Evolutionary conservation across 2,329 filamentous ascomycete genomes (phyloP).

Genomic region (Mycocentrospora acerina): DNA sequence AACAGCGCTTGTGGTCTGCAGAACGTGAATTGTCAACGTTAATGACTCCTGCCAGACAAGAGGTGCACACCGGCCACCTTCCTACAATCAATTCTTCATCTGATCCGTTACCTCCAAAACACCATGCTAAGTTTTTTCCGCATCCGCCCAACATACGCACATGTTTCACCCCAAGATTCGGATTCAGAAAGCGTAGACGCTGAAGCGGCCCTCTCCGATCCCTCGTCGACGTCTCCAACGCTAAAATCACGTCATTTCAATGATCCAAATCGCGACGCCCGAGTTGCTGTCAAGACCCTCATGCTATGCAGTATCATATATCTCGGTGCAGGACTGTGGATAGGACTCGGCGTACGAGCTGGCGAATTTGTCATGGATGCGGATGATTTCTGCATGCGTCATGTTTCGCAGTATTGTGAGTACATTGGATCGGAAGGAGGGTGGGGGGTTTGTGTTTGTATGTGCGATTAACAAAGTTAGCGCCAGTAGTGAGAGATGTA

Average conservation of each 20-base stretch:
- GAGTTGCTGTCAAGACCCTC: conserved; percentile 13
- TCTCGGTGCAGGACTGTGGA: conserved; percentile 16
- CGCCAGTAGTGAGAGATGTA: conserved; percentile 43
- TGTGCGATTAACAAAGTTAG: conserved; percentile 11
- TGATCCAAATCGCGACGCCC: conserved; percentile 3
- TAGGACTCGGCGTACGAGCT: conserved; percentile 14
- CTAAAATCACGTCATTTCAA: not conserved
- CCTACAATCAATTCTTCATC: too few relatives aligned
- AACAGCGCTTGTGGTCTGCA: too few relatives aligned
- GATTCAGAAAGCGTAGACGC: not conserved
- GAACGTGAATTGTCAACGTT: too few relatives aligned
- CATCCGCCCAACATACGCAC: too few relatives aligned
- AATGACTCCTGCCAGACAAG: too few relatives aligned
- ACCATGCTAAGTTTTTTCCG: too few relatives aligned
- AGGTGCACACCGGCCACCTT: too few relatives aligned
- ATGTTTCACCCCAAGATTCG: not conserved
- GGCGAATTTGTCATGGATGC: conserved; percentile 13
- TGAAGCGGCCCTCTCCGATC: not conserved
- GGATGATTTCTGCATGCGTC: conserved; percentile 29
- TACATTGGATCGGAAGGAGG: not conserved
- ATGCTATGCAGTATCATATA: conserved; percentile 21
- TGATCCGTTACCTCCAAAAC: conserved; percentile 3
- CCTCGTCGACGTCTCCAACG: not conserved
- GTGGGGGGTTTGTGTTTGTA: not conserved
- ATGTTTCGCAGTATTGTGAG: conserved; percentile 36